phyloP scores from a whole-genome alignment of 345 rosid species.

The Gossypium herbaceum region DNA sequence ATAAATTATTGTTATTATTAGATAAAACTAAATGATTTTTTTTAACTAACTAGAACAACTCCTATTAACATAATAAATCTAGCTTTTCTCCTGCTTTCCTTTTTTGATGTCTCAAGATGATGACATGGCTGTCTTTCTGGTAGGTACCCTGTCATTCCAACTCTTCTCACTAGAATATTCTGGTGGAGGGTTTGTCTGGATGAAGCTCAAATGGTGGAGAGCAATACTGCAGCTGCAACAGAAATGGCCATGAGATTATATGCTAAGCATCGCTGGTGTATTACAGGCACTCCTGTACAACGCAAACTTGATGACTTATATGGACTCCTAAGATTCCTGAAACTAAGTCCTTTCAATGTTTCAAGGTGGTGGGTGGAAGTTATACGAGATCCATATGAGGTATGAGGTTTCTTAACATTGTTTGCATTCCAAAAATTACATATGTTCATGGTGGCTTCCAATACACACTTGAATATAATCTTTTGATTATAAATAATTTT shows the following conservation, averaged over 20 bases:
- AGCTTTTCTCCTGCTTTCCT: not conserved
- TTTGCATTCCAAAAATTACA: not conserved
- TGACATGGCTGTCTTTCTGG: conserved; percentile 20
- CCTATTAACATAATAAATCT: not conserved
- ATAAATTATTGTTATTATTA: not conserved
- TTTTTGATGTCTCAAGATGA: conserved; percentile 12
- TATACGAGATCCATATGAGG: conserved; percentile 91
- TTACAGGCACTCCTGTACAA: conserved; percentile 95
- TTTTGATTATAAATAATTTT: not conserved
- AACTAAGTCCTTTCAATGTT: conserved; percentile 72
- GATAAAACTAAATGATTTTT: not conserved
- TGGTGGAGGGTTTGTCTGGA: conserved; percentile 99
- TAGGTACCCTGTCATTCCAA: conserved; percentile 95
- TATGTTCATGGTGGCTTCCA: not conserved
- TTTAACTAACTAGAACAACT: not conserved
- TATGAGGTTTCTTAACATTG: conserved; percentile 20
- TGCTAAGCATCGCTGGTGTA: conserved; percentile 86
- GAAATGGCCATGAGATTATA: conserved; percentile 89
- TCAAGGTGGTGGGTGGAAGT: conserved; percentile 92
- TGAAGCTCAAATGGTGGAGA: conserved; percentile 99
- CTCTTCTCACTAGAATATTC: conserved; percentile 78
- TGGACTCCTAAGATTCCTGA: conserved; percentile 79
- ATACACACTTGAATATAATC: not conserved
- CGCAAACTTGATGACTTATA: conserved; percentile 89
- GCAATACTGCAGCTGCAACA: conserved; percentile 85